Evolutionary conservation across 176 grass and related monocot species (phyloP).

Genomic region (Avena sativa): DNA sequence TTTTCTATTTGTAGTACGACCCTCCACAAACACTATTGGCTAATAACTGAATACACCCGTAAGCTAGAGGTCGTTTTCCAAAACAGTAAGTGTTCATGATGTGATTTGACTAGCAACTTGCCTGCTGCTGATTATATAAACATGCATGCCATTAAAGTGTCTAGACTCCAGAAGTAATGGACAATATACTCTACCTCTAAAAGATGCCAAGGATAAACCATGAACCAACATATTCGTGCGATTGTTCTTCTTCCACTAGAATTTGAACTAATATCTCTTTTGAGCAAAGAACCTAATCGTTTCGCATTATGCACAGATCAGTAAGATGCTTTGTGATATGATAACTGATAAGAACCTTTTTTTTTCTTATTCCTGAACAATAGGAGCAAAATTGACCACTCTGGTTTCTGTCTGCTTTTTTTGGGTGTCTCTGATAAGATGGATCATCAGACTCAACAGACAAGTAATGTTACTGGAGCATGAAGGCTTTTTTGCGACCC

Average conservation of each 20-base stretch:
- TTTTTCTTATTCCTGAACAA: not conserved
- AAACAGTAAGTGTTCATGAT: conserved; percentile 1
- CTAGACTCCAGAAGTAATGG: no score
- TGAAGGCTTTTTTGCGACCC: no score
- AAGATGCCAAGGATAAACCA: conserved; percentile 28
- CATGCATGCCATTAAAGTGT: not conserved
- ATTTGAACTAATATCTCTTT: not conserved
- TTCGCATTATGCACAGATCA: not conserved
- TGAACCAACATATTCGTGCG: not conserved
- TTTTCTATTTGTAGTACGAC: not conserved
- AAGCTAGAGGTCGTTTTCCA: not conserved
- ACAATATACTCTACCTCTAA: not conserved
- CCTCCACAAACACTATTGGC: not conserved
- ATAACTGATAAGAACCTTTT: conserved; percentile 6
- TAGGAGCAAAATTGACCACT: not conserved
- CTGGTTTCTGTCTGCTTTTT: not conserved
- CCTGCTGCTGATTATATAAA: not conserved
- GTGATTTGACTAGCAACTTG: conserved; percentile 14
- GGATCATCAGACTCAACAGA: not conserved
- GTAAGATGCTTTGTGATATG: conserved; percentile 9
- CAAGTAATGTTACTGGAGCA: no score
- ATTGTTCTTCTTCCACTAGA: not conserved
- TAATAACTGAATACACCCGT: not conserved
- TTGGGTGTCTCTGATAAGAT: not conserved
- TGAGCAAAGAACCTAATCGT: not conserved